A percentile compares a stretch with the other conserved stretches of the same genome.
Evolutionary conservation across 306 rosid species (phyloP).

Genomic region (Rosa multiflora): DNA sequence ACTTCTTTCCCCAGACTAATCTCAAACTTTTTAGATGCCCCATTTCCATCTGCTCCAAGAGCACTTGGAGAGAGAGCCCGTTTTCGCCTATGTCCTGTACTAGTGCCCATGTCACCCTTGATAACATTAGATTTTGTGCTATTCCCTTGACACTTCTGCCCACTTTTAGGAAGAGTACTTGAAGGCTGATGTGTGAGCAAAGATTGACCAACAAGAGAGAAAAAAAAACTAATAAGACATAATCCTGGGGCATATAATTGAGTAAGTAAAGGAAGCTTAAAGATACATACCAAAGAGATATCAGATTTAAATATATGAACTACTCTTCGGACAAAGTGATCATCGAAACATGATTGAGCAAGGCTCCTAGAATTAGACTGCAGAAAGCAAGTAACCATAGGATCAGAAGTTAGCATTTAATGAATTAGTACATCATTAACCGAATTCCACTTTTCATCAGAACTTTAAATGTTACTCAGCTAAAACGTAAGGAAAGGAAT

Average conservation of each 20-base stretch:
- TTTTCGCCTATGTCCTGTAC: constrained; percentile 41
- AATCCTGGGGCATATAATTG: constrained; percentile 7
- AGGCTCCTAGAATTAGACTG: constrained; percentile 62
- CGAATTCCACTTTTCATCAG: neutral
- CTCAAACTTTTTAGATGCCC: constrained; percentile 35
- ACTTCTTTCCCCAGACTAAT: constrained; percentile 34
- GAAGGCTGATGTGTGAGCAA: constrained; percentile 41
- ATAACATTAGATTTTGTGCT: constrained; percentile 31
- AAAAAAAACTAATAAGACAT: constrained; percentile 4
- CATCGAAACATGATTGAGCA: constrained; percentile 42
- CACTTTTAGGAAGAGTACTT: constrained; percentile 40
- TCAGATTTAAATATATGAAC: constrained; percentile 40
- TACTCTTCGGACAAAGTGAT: constrained; percentile 45
- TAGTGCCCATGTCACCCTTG: constrained; percentile 22
- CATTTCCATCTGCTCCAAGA: constrained; percentile 35
- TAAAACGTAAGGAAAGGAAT: neutral
- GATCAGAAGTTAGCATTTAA: constrained; percentile 11
- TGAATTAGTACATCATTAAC: neutral
- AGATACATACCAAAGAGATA: constrained; percentile 38
- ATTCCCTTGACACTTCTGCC: constrained; percentile 49
- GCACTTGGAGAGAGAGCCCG: constrained; percentile 36
- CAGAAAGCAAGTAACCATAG: constrained; percentile 22
- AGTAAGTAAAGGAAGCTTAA: constrained; percentile 31
- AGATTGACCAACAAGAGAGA: constrained; percentile 6
- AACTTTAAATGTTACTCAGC: neutral